A percentile compares a stretch with the other conserved stretches of the same genome.
Conservation (phyloP, 1,284 basidiomycete genomes). For the Neolentinus lepideus region DNA sequence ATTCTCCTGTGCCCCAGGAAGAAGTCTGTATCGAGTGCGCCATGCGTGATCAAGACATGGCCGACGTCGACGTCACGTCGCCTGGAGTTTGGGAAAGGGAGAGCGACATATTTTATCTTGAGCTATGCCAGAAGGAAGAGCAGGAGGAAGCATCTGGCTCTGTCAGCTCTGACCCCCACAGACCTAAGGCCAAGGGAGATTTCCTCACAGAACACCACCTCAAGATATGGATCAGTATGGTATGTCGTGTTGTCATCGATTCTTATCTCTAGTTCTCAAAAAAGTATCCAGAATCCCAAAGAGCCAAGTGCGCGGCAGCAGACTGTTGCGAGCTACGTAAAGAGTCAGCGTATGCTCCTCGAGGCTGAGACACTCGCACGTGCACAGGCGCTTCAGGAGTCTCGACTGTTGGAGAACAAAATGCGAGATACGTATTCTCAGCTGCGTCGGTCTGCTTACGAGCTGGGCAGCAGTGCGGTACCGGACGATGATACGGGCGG, state of each 20-base stretch:
- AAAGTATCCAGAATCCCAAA: conserved; percentile 58
- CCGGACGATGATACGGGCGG: conserved; percentile 49
- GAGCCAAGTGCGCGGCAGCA: conserved; percentile 73
- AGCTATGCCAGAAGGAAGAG: conserved; percentile 69
- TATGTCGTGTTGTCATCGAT: conserved; percentile 32
- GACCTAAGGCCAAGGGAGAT: conserved; percentile 60
- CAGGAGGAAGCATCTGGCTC: conserved; percentile 54
- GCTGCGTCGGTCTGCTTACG: conserved; percentile 69
- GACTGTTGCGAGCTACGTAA: conserved; percentile 65
- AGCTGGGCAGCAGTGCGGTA: conserved; percentile 39
- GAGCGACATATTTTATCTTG: conserved; percentile 79
- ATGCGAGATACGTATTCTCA: conserved; percentile 75
- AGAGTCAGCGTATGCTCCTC: conserved; percentile 59
- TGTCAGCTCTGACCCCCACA: conserved; percentile 35
- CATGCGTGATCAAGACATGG: conserved; percentile 99
- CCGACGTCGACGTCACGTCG: conserved; percentile 85
- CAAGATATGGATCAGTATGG: conserved; percentile 83
- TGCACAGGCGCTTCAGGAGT: conserved; percentile 69
- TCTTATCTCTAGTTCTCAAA: conserved; percentile 8
- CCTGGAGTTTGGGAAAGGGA: conserved; percentile 89
- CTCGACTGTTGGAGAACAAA: conserved; percentile 61
- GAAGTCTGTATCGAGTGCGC: conserved; percentile 97
- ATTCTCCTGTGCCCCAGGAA: conserved; percentile 36
- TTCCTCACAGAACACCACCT: conserved; percentile 74
- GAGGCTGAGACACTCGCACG: conserved; percentile 72